These are phyloP conservation scores for Immersiella caudata DNA, from an alignment of 495 filamentous ascomycete species.

Conservation along the genomic window DNA sequence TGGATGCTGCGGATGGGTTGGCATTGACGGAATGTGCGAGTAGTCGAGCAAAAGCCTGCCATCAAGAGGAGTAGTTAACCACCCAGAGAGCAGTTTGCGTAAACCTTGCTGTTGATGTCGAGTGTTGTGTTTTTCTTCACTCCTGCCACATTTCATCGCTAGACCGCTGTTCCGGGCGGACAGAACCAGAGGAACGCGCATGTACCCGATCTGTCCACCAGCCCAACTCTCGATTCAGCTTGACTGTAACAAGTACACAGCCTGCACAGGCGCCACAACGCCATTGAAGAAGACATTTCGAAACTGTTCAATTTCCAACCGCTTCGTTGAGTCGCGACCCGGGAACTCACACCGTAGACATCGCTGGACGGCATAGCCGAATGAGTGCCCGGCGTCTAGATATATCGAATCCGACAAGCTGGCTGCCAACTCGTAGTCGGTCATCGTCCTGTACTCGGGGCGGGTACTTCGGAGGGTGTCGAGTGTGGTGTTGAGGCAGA, in stretches of 20 bases:
- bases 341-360: conserved; percentile 21
- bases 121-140: no score
- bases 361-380: conserved; percentile 18
- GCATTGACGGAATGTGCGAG: no score
- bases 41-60: no score
- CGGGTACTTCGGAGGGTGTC: neutral
- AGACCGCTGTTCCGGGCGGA: no score
- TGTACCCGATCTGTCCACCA: no score
- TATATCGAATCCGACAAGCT: conserved; percentile 11
- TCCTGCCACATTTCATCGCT: no score
- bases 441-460: neutral
- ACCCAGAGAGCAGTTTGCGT: no score
- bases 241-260: neutral
- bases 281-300: conserved; percentile 5
- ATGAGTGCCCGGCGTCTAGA: conserved; percentile 11
- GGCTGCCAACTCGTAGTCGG: conserved; percentile 1
- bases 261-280: conserved; percentile 2
- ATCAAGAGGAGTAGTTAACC: no score
- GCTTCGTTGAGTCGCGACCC: conserved; percentile 11
- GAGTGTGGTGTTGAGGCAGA: conserved; percentile 10
- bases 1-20: no score
- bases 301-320: conserved; percentile 13
- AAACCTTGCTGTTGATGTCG: no score
- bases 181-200: no score
- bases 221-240: no score